Conservation (phyloP, 345 rosid genomes). For the Populus alba region DNA sequence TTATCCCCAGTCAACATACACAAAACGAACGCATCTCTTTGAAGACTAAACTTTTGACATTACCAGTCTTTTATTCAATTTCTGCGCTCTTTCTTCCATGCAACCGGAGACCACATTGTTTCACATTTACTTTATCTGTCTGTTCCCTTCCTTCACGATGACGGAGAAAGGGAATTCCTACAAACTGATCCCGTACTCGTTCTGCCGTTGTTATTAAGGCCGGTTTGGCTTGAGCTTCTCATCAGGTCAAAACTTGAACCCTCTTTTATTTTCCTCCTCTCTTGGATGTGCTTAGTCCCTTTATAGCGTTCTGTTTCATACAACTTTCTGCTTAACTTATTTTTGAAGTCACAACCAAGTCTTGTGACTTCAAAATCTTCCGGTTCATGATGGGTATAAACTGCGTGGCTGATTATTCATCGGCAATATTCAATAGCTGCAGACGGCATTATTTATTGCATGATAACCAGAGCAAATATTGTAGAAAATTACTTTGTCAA, state of each 20-base stretch:
- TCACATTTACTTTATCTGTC: neutral
- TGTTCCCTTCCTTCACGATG: neutral
- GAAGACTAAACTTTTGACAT: neutral
- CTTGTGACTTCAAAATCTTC: neutral
- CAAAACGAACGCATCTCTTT: neutral
- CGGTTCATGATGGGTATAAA: too few species aligned
- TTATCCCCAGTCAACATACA: neutral
- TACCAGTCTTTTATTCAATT: neutral
- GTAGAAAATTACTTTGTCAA: neutral
- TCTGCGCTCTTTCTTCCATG: neutral
- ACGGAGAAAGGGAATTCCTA: neutral
- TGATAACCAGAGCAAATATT: neutral
- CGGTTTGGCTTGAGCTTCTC: too few species aligned
- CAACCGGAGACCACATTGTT: neutral
- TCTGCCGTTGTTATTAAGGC: neutral
- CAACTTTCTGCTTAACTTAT: neutral
- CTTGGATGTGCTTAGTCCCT: neutral
- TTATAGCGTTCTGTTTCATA: neutral
- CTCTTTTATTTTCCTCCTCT: neutral
- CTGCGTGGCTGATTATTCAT: too few species aligned
- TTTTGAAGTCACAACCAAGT: too few species aligned
- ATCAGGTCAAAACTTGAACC: neutral
- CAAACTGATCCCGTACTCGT: neutral
- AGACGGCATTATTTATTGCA: too few species aligned
- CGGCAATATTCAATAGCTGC: too few species aligned